Conservation (phyloP, 192 early-diverging fungal genomes). For the Backusella tuberculispora region DNA sequence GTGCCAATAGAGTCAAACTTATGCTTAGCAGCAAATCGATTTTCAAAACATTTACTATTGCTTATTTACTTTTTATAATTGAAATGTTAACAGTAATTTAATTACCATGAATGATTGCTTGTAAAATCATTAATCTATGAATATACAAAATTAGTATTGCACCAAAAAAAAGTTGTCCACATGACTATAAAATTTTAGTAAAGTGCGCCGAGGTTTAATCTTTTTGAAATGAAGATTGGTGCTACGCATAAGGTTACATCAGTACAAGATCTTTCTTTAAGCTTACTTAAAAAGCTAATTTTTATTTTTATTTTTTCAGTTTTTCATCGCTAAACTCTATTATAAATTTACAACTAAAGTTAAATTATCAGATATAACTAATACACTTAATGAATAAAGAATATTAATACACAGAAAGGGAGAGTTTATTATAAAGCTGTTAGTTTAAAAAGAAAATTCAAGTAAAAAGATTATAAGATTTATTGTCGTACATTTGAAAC, state of each 20-base stretch:
- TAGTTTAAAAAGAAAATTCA: not conserved
- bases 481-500: not conserved
- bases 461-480: not conserved
- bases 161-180: not conserved
- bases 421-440: not conserved
- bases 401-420: not conserved
- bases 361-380: not conserved
- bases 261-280: slow-evolving; percentile 12
- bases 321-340: not conserved
- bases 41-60: too few relatives aligned
- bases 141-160: slow-evolving; percentile 1
- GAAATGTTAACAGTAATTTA: too few relatives aligned
- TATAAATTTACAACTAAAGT: not conserved
- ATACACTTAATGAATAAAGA: not conserved
- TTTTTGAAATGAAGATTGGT: not conserved
- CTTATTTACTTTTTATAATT: too few relatives aligned
- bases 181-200: not conserved
- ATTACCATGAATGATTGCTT: too few relatives aligned
- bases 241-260: not conserved
- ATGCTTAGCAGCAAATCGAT: too few relatives aligned
- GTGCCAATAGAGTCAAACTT: too few relatives aligned
- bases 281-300: not conserved
- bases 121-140: too few relatives aligned
- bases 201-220: not conserved
- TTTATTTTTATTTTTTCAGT: not conserved